Conservation (phyloP, 2,329 filamentous ascomycete genomes). For the Colletotrichum truncatum region DNA sequence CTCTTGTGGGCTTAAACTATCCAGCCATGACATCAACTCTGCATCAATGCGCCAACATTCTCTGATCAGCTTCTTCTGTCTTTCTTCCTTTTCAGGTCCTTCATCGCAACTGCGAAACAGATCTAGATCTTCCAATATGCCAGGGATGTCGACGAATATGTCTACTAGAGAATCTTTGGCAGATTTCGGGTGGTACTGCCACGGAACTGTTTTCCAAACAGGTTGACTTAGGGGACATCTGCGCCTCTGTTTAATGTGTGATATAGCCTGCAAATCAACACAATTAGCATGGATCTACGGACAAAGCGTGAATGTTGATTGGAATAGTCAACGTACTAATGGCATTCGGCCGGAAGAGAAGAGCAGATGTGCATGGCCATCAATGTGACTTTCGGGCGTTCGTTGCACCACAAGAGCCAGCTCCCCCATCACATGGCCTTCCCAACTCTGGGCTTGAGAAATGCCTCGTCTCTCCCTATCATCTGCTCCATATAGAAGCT, state of each 20-base stretch:
- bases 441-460: slow-evolving; percentile 31
- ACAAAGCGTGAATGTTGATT: not conserved
- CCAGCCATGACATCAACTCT: slow-evolving; percentile 22
- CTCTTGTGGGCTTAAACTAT: not conserved
- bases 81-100: not conserved
- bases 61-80: not conserved
- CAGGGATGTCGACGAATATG: slow-evolving; percentile 40
- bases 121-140: slow-evolving; percentile 39
- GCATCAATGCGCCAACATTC: slow-evolving; percentile 29
- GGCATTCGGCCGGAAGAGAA: slow-evolving; percentile 35
- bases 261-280: not conserved
- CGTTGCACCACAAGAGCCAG: slow-evolving; percentile 23
- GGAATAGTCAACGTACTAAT: slow-evolving; percentile 23
- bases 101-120: slow-evolving; percentile 30
- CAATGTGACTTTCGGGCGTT: slow-evolving; percentile 2
- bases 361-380: slow-evolving; percentile 32
- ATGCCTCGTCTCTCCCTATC: slow-evolving; percentile 21
- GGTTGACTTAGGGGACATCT: slow-evolving; percentile 38
- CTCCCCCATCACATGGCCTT: slow-evolving; percentile 30
- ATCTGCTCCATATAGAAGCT: slow-evolving; percentile 32
- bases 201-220: slow-evolving; percentile 44
- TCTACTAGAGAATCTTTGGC: slow-evolving; percentile 41
- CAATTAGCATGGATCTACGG: not conserved
- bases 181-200: slow-evolving; percentile 39
- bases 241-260: slow-evolving; percentile 30